These are phyloP conservation scores for Bidens hawaiensis DNA, from an alignment of 140 eudicot genomes.

Conservation along the genomic window DNA sequence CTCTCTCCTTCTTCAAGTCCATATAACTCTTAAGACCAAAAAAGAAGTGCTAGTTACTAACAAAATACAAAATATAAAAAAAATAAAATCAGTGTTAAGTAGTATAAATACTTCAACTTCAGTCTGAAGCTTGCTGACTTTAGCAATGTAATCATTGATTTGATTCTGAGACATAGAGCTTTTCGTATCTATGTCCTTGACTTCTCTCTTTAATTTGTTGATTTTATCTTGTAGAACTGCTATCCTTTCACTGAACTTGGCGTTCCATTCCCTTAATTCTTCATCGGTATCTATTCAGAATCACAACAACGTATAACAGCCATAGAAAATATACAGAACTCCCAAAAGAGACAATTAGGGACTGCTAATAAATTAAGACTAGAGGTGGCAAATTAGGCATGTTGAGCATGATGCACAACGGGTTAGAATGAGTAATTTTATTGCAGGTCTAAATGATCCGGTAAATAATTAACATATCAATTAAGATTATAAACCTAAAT, in stretches of 20 bases:
- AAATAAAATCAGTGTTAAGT: background rate
- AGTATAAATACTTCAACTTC: conserved; percentile 49
- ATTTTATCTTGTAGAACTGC: conserved; percentile 44
- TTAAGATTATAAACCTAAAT: background rate
- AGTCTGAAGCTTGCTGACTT: conserved; percentile 52
- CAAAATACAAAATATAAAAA: conserved; percentile 2
- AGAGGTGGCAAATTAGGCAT: background rate
- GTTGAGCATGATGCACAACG: background rate
- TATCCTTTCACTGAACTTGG: conserved; percentile 47
- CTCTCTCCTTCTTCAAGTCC: conserved; percentile 68
- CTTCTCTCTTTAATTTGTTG: conserved; percentile 56
- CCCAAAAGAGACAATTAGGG: conserved; percentile 1
- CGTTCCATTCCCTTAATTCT: conserved; percentile 72
- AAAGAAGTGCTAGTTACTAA: conserved; percentile 2
- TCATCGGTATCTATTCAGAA: conserved; percentile 68
- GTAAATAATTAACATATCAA: no score
- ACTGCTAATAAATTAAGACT: background rate
- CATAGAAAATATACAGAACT: background rate
- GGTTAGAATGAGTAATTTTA: background rate
- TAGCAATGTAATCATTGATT: conserved; percentile 20
- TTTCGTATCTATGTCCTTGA: conserved; percentile 38
- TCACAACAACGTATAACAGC: conserved; percentile 7
- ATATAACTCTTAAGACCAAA: conserved; percentile 43
- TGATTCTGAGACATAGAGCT: conserved; percentile 10
- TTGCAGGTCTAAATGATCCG: no score